These are phyloP conservation scores for Mollisia scopiformis DNA, from an alignment of 2,329 filamentous ascomycete species.

Conservation along the genomic window DNA sequence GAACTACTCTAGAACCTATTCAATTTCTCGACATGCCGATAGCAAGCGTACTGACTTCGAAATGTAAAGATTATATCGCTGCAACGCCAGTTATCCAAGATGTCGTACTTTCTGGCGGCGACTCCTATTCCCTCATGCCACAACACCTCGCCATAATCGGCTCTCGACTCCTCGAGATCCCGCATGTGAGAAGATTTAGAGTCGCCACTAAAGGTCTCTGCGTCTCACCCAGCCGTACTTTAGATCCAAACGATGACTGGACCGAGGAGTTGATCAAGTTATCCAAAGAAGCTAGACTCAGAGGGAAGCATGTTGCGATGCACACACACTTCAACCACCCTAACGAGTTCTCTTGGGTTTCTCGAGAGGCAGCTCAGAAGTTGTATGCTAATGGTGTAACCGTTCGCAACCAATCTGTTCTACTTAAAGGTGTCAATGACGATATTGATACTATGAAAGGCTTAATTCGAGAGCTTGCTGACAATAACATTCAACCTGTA, in stretches of 20 bases:
- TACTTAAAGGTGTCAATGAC: constrained; percentile 63
- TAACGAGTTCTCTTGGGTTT: constrained; percentile 64
- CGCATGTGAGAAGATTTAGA: constrained; percentile 61
- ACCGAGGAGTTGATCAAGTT: constrained; percentile 53
- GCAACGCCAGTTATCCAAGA: constrained; percentile 52
- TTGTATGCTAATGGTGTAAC: constrained; percentile 54
- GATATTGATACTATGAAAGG: constrained; percentile 52
- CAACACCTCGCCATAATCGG: constrained; percentile 57
- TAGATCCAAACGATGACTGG: constrained; percentile 58
- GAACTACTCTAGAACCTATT: no score
- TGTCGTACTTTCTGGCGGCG: constrained; percentile 65
- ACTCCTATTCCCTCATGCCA: constrained; percentile 59
- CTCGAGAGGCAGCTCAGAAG: constrained; percentile 51
- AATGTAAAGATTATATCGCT: constrained; percentile 62
- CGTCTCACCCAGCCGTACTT: constrained; percentile 58
- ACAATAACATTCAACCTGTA: constrained; percentile 60
- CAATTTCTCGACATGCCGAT: no score
- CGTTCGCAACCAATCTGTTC: constrained; percentile 63
- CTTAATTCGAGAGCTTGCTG: constrained; percentile 56
- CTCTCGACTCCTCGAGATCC: constrained; percentile 56
- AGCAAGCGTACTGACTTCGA: no score
- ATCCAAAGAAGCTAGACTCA: constrained; percentile 50
- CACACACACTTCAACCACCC: constrained; percentile 70
- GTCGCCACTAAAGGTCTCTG: constrained; percentile 66
- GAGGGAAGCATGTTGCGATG: constrained; percentile 62